Base-by-base conservation (phyloP, 257 asterid genomes). In the Salvia rosmarinus region DNA sequence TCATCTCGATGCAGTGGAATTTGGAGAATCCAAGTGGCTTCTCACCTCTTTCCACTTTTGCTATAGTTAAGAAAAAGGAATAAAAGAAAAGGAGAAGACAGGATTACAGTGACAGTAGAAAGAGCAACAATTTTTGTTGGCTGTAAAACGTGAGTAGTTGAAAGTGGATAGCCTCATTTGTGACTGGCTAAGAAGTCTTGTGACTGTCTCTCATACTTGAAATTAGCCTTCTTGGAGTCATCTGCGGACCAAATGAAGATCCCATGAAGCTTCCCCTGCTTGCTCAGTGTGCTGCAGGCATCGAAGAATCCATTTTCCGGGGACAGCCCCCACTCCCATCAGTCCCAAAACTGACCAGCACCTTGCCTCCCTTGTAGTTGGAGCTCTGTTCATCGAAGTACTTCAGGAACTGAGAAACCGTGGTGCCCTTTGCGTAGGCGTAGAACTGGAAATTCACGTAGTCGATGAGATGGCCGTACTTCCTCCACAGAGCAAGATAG, bases 241-340 rank as follows among this genome's bases (percentile, higher is more conserved):
- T 89, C 98, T 9, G 96, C 98, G 35, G 83, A 79, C 98, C 98
- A 89, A 20, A 88, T 87, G 57, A 92, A 89, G 7, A 92, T 89
- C 34, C 98, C 98, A 21, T 63, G 63, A 6, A 92, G 90, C 8
- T 80, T 77, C 6, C 91, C 94, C 70, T 76, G 47, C 37, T 82
- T 83, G 73, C 82, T 81, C 0, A 91, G 82, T 81, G 73, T 74
- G 55, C 73, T 68, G 9, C 92, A 86, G 0, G 95, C 95, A 0
- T 82, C 77, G 19, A 89, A 87, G 25, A 91, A 87, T 0, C 94
- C 96, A 5, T 80, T 73, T 35, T 76, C 81, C 0, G 96, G 92
- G 3, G 78, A 60, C 39, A 91, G 68, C 5, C 96, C 97, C 87
- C 81, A 40, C 83, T 84, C 43, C 95, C 95, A 21, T 85, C 96